Evolutionary conservation across 441 rosid species (phyloP).

Genomic region (Biscutella laevigata): DNA sequence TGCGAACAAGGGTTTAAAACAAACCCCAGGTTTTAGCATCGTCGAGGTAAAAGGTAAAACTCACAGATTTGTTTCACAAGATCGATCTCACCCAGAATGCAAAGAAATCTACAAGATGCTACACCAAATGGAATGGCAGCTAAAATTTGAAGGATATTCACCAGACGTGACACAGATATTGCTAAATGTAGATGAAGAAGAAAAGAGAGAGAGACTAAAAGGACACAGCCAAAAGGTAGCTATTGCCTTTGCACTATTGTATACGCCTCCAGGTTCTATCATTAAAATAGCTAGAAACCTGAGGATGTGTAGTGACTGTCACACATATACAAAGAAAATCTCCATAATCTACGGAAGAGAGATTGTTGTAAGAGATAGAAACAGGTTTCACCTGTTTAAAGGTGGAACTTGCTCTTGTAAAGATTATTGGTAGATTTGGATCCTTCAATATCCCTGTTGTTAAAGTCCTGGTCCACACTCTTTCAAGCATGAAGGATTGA

Average conservation of each 20-base stretch:
- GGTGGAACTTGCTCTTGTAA: slow-evolving; percentile 71
- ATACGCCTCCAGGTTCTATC: slow-evolving; percentile 40
- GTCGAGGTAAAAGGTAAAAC: slow-evolving; percentile 48
- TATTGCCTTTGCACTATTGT: slow-evolving; percentile 55
- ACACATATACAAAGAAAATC: slow-evolving; percentile 55
- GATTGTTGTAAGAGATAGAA: slow-evolving; percentile 58
- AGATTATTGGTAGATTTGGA: slow-evolving; percentile 57
- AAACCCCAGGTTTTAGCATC: slow-evolving; percentile 45
- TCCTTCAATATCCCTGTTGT: background rate
- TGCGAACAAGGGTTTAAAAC: slow-evolving; percentile 31
- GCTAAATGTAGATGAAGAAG: slow-evolving; percentile 58
- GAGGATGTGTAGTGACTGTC: slow-evolving; percentile 78
- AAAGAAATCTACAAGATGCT: slow-evolving; percentile 46
- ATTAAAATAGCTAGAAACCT: slow-evolving; percentile 56
- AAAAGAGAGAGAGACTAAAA: slow-evolving; percentile 58
- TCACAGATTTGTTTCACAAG: slow-evolving; percentile 58
- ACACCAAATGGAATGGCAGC: slow-evolving; percentile 61
- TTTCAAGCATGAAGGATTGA: background rate
- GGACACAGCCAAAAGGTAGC: slow-evolving; percentile 79
- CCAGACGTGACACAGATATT: slow-evolving; percentile 47
- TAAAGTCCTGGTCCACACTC: background rate
- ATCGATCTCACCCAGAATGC: slow-evolving; percentile 33
- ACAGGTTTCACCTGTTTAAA: slow-evolving; percentile 69
- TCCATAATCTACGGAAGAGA: slow-evolving; percentile 47
- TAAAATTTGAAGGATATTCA: slow-evolving; percentile 47